Evolutionary conservation across 2,329 filamentous ascomycete species (phyloP), one percentile per base, ranked within the genome.

Genomic region (Phyllosticta citriasiana): DNA sequence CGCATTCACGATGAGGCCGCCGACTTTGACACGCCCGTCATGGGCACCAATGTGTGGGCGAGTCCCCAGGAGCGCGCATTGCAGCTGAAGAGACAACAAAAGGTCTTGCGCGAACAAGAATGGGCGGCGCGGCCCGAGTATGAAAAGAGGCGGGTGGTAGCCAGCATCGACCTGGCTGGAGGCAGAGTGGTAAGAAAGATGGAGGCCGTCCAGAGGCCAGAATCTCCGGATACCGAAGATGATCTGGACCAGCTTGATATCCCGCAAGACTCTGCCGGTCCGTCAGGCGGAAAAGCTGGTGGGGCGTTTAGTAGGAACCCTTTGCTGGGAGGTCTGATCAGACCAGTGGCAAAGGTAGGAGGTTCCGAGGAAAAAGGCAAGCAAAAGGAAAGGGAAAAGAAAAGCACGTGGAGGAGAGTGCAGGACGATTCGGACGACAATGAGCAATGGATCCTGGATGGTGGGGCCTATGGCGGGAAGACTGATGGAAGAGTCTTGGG

Each of bases 1-100:
- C 89, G 86, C 16, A 88, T 97, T 16, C 84, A 91, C 47, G 92
- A 97, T 68, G 91, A 96, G 75, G 91, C 91, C 0, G 84, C 86
- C 1, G 87, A 89, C 69, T 88, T 84, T 65, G 86, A 89, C 66
- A 84, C 84, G 0, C 83, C 85, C 0, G 78, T 58, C 68, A 73
- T 77, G 33, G 83, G 85, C 5, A 79, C 82, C 4, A 91, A 83
- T 66, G 87, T 94, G 77, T 96, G 91, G 91, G 88, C 91, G 57
- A 90, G 79, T 16, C 90, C 91, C 0, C 86, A 89, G 65, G 90
- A 96, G 73, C 82, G 91, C 52, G 92, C 91, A 0, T 79, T 86
- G 65, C 90, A 94, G 71, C 77, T 96, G 62, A 95, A 93, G 74
- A 83, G 86, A 62, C 92, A 96, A 74, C 91, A 96, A 74, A 89